Evolutionary conservation across 148 eudicot genomes (phyloP), one percentile per base, ranked within the genome.

Genomic region (Amaranthus cruentus): DNA sequence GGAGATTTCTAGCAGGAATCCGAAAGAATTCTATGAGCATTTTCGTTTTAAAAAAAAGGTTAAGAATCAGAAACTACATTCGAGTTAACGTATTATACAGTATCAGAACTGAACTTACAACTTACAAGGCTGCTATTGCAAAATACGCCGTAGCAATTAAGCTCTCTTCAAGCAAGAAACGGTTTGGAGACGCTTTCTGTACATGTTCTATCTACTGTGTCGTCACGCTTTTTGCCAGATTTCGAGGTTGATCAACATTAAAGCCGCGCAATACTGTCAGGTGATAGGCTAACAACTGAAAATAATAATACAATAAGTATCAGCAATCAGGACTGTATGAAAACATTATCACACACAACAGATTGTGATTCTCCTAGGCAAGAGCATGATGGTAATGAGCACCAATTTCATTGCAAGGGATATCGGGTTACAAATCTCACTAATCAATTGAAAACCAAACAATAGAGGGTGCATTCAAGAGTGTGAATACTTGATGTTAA

Each of bases 161-260:
- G 0, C 47, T 51, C 68, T 7, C 61, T 43, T 6, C 55, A 50
- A 13, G 49, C 66, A 56, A 12, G 47, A 47, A 59, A 61, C 52
- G 15, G 49, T 14, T 7, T 8, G 5, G 49, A 73, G 63, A 64
- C 65, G 18, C 18, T 58, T 55, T 65, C 47, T 44, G 21, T 55
- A 69, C 71, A 44, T 12, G 12, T n/a, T 56, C 21, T 55, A 61
- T 4, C 73, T 78, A 96, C 77, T 96, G 94, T 6, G 99, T 96
- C 8, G 99, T 96, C 69, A 96, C 97, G 57, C 97, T 96, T 81
- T 96, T 96, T 62, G 97, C 97, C 76, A 96, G 90, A 75, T 96
- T 96, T 71, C 99, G 85, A 55, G 97, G 99, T 83, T 96, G 97
- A 78, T 96, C 99, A 67, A 96, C 99, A 77, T 96, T 96, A 81